Evolutionary conservation across 1,284 basidiomycete species (phyloP).

Genomic region (Crucibulum parvulum): DNA sequence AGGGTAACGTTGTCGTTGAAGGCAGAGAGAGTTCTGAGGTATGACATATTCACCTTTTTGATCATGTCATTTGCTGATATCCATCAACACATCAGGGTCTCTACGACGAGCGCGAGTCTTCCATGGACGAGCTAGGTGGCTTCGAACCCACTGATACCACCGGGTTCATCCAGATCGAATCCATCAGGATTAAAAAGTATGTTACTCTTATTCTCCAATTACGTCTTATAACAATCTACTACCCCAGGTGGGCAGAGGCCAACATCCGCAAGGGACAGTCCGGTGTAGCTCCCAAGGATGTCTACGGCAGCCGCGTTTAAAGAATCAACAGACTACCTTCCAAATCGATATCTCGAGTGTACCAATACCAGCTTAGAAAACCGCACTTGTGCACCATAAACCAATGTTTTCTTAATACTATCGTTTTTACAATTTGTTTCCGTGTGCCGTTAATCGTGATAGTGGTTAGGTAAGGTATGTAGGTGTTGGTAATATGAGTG

Average conservation of each 20-base stretch:
- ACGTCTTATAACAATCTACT: constrained; percentile 2
- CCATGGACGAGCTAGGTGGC: constrained; percentile 99
- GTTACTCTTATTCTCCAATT: constrained; percentile 34
- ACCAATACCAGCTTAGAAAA: too few species aligned
- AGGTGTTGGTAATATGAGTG: too few species aligned
- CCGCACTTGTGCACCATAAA: too few species aligned
- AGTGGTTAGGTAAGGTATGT: too few species aligned
- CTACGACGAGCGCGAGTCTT: constrained; percentile 97
- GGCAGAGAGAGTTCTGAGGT: constrained; percentile 91
- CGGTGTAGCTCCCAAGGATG: constrained; percentile 79
- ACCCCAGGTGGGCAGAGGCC: constrained; percentile 79
- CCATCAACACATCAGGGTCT: constrained; percentile 63
- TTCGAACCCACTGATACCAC: constrained; percentile 94
- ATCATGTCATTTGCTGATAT: constrained; percentile 3
- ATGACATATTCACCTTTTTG: neutral
- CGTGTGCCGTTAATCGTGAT: too few species aligned
- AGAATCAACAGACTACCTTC: neutral
- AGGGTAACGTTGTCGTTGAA: constrained; percentile 95
- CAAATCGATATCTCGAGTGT: neutral
- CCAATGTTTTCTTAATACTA: too few species aligned
- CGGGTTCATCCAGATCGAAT: constrained; percentile 95
- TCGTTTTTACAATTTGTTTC: too few species aligned
- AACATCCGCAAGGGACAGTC: constrained; percentile 85
- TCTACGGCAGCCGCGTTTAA: constrained; percentile 69
- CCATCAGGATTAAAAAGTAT: constrained; percentile 95